Conservation (phyloP, 306 rosid genomes). For the Cotoneaster glaucophyllus region DNA sequence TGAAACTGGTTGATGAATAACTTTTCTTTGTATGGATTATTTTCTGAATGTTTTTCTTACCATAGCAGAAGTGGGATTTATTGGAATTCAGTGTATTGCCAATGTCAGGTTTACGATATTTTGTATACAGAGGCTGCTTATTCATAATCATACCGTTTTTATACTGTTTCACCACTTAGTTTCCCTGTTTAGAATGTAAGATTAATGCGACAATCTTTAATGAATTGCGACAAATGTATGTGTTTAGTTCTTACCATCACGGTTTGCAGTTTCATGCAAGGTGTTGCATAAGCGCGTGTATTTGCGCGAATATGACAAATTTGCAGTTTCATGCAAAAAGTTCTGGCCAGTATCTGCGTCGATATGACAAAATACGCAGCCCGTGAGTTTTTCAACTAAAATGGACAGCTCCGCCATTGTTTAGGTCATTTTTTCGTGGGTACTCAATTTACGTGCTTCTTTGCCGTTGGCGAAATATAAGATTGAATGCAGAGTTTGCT, state of each 20-base stretch:
- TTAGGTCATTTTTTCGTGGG: background rate
- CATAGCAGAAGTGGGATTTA: background rate
- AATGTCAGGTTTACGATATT: too few relatives aligned
- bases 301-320: too few relatives aligned
- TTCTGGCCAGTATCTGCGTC: too few relatives aligned
- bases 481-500: background rate
- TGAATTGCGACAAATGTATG: background rate
- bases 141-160: too few relatives aligned
- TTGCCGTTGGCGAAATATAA: background rate
- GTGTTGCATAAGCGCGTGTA: too few relatives aligned
- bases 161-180: too few relatives aligned
- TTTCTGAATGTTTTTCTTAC: background rate
- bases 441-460: background rate
- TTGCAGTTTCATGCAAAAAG: too few relatives aligned
- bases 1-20: background rate
- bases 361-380: background rate
- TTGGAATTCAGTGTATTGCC: background rate
- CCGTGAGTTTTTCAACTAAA: background rate
- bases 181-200: too few relatives aligned
- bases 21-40: background rate
- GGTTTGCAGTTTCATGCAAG: too few relatives aligned
- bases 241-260: background rate
- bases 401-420: background rate
- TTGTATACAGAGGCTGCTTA: too few relatives aligned
- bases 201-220: background rate